These are phyloP conservation scores for Diospyros lotus DNA, from an alignment of 148 eudicot genomes.

Conservation along the genomic window DNA sequence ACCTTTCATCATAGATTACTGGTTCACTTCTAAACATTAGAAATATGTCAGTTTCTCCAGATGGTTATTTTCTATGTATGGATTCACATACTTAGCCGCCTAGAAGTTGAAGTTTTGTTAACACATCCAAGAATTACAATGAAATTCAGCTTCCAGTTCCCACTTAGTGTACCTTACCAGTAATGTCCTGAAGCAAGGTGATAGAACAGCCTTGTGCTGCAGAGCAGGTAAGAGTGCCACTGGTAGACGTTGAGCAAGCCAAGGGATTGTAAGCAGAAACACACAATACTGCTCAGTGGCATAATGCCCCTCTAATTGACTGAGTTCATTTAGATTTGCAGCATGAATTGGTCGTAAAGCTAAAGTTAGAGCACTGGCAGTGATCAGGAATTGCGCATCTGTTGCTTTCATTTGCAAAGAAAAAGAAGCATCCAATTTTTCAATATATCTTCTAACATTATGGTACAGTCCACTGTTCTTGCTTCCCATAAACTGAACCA, in stretches of 20 bases:
- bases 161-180: conserved; percentile 48
- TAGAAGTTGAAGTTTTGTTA: background rate
- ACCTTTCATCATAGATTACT: background rate
- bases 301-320: conserved; percentile 30
- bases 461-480: conserved; percentile 54
- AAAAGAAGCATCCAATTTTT: conserved; percentile 42
- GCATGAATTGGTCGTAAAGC: conserved; percentile 73
- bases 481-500: conserved; percentile 64
- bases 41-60: background rate
- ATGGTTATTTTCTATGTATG: background rate
- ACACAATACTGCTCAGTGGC: conserved; percentile 71
- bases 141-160: conserved; percentile 8
- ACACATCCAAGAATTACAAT: background rate
- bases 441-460: conserved; percentile 67
- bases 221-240: conserved; percentile 67
- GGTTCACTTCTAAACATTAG: background rate
- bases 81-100: background rate
- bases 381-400: conserved; percentile 74
- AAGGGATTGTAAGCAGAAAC: conserved; percentile 71
- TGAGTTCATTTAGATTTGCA: conserved; percentile 25
- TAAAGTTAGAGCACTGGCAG: conserved; percentile 80
- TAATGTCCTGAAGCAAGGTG: conserved; percentile 72
- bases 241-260: conserved; percentile 80
- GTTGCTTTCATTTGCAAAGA: conserved; percentile 31
- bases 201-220: conserved; percentile 64